These are phyloP conservation scores for Astragalus membranaceus DNA, from an alignment of 306 rosid genomes.

Conservation along the genomic window DNA sequence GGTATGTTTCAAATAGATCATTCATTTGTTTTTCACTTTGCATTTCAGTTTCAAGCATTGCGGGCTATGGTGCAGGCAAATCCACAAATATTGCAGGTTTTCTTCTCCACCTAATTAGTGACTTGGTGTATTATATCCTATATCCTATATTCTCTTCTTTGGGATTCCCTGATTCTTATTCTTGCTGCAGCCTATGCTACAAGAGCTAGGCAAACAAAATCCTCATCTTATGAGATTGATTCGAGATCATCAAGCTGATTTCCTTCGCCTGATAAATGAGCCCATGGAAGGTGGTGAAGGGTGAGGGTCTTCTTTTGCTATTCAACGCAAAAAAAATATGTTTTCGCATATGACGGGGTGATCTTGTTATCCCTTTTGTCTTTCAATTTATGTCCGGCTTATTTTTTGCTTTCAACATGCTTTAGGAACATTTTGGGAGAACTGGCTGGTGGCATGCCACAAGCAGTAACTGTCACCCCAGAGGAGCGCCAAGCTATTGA, in stretches of 20 bases:
- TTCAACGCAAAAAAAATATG: neutral
- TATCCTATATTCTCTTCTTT: neutral
- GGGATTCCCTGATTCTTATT: conserved; percentile 5
- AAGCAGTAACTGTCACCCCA: conserved; percentile 70
- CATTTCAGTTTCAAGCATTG: conserved; percentile 71
- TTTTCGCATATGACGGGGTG: neutral
- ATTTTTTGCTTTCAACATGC: conserved; percentile 11
- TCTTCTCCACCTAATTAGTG: neutral
- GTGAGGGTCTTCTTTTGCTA: conserved; percentile 31
- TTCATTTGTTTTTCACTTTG: neutral
- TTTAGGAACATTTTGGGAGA: conserved; percentile 66
- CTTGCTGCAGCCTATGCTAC: conserved; percentile 91
- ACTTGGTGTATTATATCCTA: neutral
- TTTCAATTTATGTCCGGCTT: conserved; percentile 1
- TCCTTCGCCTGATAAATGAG: conserved; percentile 82
- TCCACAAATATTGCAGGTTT: conserved; percentile 96
- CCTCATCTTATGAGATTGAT: conserved; percentile 89
- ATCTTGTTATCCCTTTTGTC: neutral
- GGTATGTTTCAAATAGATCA: neutral
- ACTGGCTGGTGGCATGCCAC: conserved; percentile 56
- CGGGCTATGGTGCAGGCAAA: conserved; percentile 94
- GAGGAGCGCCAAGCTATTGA: conserved; percentile 91
- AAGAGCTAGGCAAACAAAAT: conserved; percentile 94
- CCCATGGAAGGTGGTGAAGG: conserved; percentile 90
- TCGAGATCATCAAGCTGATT: conserved; percentile 84